Conservation (phyloP, 176 grass and related monocot species). For the Cenchrus americanus region DNA sequence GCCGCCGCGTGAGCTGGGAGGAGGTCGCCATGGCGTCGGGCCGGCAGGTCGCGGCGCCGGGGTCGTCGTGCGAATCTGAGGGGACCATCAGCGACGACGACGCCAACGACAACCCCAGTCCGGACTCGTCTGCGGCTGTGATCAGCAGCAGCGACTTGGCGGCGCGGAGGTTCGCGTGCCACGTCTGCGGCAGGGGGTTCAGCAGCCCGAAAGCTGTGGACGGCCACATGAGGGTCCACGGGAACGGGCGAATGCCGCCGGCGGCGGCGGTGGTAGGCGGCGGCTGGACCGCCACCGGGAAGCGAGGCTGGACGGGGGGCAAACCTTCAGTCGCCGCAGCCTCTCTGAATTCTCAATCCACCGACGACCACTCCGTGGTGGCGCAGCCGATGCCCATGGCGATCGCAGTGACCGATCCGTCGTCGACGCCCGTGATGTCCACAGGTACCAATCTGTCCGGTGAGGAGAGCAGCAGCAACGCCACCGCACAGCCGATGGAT, state of each 20-base stretch:
- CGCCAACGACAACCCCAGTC: not conserved
- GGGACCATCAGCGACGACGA: slow-evolving; percentile 15
- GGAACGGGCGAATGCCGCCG: not conserved
- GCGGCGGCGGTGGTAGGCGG: not conserved
- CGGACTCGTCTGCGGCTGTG: too few species aligned
- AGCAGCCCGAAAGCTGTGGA: not conserved
- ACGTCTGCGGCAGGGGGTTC: slow-evolving; percentile 23
- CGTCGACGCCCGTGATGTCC: not conserved
- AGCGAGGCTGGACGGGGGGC: slow-evolving; percentile 18
- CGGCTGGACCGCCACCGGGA: slow-evolving; percentile 37
- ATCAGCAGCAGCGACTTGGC: not conserved
- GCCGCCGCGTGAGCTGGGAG: not conserved
- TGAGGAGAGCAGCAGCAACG: slow-evolving; percentile 6
- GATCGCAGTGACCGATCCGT: not conserved
- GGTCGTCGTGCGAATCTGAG: slow-evolving; percentile 1
- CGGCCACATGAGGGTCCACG: slow-evolving; percentile 48
- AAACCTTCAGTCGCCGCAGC: not conserved
- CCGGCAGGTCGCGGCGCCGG: not conserved
- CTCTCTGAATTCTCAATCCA: not conserved
- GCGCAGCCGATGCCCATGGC: not conserved
- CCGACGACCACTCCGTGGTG: not conserved
- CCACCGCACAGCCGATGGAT: not conserved
- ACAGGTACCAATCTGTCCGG: not conserved
- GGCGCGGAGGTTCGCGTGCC: not conserved
- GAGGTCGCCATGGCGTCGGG: not conserved